Percentiles rank a stretch among this genome's conserved stretches.
Conservation (phyloP, 2,329 filamentous ascomycete genomes). For the Dissoconium aciculare region DNA sequence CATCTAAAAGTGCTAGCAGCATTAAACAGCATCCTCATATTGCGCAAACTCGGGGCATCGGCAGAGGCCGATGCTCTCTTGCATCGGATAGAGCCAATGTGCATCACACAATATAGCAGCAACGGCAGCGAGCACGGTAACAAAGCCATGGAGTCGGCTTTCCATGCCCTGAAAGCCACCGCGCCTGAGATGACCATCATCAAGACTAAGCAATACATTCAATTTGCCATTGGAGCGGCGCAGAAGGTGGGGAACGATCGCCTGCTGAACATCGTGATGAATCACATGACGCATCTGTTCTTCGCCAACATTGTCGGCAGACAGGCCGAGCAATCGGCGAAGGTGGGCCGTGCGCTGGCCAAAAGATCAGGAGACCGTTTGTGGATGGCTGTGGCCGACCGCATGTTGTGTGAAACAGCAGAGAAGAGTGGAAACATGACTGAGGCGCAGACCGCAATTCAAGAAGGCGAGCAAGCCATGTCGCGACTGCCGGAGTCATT, state of each 20-base stretch:
- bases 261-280: conserved; percentile 68
- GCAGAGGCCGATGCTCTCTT: conserved; percentile 46
- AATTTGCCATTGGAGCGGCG: conserved; percentile 54
- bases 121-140: conserved; percentile 56
- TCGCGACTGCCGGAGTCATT: conserved; percentile 11
- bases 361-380: conserved; percentile 32
- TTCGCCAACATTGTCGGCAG: conserved; percentile 66
- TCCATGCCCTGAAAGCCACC: conserved; percentile 55
- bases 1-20: conserved; percentile 31
- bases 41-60: conserved; percentile 25
- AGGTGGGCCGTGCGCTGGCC: conserved; percentile 37
- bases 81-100: conserved; percentile 51
- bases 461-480: conserved; percentile 12
- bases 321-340: conserved; percentile 37
- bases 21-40: conserved; percentile 35
- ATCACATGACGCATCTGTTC: conserved; percentile 69
- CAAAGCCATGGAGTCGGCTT: conserved; percentile 61
- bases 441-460: conserved; percentile 16
- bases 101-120: conserved; percentile 49
- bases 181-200: conserved; percentile 51
- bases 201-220: conserved; percentile 63
- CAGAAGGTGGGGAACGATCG: conserved; percentile 59
- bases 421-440: conserved; percentile 47
- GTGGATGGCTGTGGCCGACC: conserved; percentile 52
- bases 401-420: conserved; percentile 60